Percentiles rank a stretch among this genome's conserved stretches.
phyloP scores from a whole-genome alignment of 1,139 yeast species.

The Zygotorulaspora mrakii region DNA sequence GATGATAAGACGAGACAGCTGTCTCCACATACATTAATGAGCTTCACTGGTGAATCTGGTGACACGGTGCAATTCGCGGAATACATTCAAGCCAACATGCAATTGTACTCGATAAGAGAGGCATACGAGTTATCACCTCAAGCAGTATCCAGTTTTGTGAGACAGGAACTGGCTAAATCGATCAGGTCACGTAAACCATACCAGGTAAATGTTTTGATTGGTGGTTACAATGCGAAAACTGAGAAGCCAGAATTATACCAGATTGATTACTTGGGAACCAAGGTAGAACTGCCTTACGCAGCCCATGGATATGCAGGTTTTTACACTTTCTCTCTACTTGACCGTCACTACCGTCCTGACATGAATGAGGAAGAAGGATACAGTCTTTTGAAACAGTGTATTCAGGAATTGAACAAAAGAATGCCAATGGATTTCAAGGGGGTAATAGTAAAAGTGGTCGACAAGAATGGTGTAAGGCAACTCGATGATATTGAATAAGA shows the following conservation, averaged over 20 bases:
- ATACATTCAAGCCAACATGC: slow-evolving; percentile 87
- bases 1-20: slow-evolving; percentile 86
- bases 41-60: slow-evolving; percentile 94
- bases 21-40: slow-evolving; percentile 75
- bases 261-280: slow-evolving; percentile 93
- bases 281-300: slow-evolving; percentile 87
- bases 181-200: slow-evolving; percentile 89
- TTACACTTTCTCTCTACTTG: slow-evolving; percentile 84
- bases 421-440: slow-evolving; percentile 98
- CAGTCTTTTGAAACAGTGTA: slow-evolving; percentile 65
- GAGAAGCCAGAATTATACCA: slow-evolving; percentile 70
- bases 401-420: slow-evolving; percentile 75
- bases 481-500: slow-evolving; percentile 38
- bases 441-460: slow-evolving; percentile 69
- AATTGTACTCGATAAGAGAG: slow-evolving; percentile 82
- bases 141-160: slow-evolving; percentile 84
- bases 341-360: slow-evolving; percentile 81
- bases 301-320: slow-evolving; percentile 98
- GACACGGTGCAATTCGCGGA: slow-evolving; percentile 98
- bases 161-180: slow-evolving; percentile 84
- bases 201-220: slow-evolving; percentile 86
- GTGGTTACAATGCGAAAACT: slow-evolving; percentile 70
- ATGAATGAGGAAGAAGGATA: slow-evolving; percentile 79
- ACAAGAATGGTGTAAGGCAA: slow-evolving; percentile 63
- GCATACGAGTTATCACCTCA: slow-evolving; percentile 73